phyloP scores from a whole-genome alignment of 495 filamentous ascomycete genomes.

The Tricharina praecox region DNA sequence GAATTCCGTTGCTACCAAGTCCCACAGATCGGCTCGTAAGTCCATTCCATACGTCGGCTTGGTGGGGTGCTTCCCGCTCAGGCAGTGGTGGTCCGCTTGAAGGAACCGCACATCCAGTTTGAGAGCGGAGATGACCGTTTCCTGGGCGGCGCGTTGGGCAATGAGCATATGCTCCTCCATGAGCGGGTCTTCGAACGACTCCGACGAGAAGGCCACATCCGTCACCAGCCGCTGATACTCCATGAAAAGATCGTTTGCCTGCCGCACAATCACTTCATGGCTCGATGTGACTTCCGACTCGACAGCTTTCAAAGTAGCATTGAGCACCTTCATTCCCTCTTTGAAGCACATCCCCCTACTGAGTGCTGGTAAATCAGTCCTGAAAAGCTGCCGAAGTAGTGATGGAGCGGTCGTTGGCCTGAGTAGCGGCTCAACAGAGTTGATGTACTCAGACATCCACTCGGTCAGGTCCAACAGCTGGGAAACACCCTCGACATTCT shows the following conservation, averaged over 20 bases:
- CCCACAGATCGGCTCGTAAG: constrained; percentile 17
- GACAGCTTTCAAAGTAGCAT: constrained; percentile 16
- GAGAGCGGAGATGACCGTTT: constrained; percentile 16
- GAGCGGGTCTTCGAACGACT: constrained; percentile 15
- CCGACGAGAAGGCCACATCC: constrained; percentile 16
- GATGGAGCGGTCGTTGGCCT: constrained; percentile 19
- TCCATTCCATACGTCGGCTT: constrained; percentile 13
- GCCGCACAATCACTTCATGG: constrained; percentile 20
- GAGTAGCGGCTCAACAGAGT: constrained; percentile 20
- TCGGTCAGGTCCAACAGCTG: constrained; percentile 19
- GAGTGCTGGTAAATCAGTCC: constrained; percentile 13
- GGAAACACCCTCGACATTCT: constrained; percentile 13
- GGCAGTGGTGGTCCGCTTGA: constrained; percentile 11
- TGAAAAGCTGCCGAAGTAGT: constrained; percentile 19
- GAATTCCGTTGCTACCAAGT: constrained; percentile 15
- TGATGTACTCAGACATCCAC: constrained; percentile 26
- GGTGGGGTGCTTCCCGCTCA: constrained; percentile 21
- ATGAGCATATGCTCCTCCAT: constrained; percentile 22
- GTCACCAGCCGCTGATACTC: constrained; percentile 16
- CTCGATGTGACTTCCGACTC: constrained; percentile 18
- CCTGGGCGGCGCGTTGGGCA: constrained; percentile 14
- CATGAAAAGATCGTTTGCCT: constrained; percentile 24
- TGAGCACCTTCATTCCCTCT: constrained; percentile 26
- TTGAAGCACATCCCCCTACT: constrained; percentile 23
- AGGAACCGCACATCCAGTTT: constrained; percentile 22